phyloP scores from a whole-genome alignment of 176 grass and related monocot species.

The Carex parvula region DNA sequence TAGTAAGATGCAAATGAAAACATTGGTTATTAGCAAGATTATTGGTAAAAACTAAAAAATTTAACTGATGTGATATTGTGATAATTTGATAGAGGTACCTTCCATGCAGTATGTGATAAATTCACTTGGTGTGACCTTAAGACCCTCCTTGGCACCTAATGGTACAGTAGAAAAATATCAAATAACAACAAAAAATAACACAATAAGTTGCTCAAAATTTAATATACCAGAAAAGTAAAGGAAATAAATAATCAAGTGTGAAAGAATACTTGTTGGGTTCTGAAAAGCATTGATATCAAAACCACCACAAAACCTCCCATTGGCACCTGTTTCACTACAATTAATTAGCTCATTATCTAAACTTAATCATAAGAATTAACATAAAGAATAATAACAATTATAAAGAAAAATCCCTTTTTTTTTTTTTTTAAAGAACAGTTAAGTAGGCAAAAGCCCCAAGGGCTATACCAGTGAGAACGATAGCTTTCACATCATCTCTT shows the following conservation, averaged over 20 bases:
- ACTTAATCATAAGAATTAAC: not conserved
- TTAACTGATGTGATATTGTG: not conserved
- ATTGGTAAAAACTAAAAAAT: not conserved
- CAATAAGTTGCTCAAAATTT: not conserved
- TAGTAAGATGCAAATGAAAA: not conserved
- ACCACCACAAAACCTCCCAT: slow-evolving; percentile 75
- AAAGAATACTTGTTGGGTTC: slow-evolving; percentile 44
- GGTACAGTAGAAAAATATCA: not conserved
- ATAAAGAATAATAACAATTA: not conserved
- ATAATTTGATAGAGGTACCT: slow-evolving; percentile 1
- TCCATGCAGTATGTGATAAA: slow-evolving; percentile 19
- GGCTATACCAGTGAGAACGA: slow-evolving; percentile 69
- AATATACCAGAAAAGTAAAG: not conserved
- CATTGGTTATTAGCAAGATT: not conserved
- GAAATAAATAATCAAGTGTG: not conserved
- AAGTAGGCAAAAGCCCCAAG: not conserved
- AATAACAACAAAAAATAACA: not conserved
- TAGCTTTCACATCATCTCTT: slow-evolving; percentile 80
- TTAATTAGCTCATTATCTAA: not conserved
- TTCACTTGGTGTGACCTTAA: slow-evolving; percentile 10
- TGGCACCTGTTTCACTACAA: slow-evolving; percentile 38
- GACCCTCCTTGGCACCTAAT: slow-evolving; percentile 21
- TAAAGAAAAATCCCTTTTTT: not conserved
- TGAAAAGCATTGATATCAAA: slow-evolving; percentile 67
- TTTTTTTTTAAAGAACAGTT: not conserved